Conservation (phyloP, 805 yeast genomes). For the Ogataea corticis region DNA sequence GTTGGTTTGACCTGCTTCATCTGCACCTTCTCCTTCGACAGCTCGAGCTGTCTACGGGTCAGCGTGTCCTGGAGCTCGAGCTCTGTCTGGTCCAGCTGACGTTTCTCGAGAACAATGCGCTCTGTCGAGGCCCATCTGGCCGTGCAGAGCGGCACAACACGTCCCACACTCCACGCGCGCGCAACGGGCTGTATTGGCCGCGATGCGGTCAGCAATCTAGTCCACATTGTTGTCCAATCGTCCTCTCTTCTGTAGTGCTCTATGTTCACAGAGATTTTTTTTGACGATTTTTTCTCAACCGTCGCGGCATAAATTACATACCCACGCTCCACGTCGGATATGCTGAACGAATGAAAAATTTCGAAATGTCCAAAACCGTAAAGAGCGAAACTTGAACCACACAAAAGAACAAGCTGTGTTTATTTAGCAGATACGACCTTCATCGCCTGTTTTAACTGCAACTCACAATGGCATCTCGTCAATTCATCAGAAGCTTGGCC, state of each 20-base stretch:
- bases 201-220: not conserved
- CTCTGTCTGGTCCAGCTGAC: constrained; percentile 57
- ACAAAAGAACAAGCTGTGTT: not conserved
- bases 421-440: no score
- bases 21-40: constrained; percentile 67
- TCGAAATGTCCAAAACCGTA: constrained; percentile 10
- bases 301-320: constrained; percentile 14
- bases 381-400: not conserved
- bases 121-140: constrained; percentile 17
- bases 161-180: not conserved
- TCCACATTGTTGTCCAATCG: not conserved
- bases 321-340: constrained; percentile 17
- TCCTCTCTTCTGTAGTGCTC: not conserved
- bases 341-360: constrained; percentile 32
- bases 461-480: constrained; percentile 57
- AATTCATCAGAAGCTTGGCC: constrained; percentile 71
- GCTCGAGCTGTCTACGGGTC: constrained; percentile 69
- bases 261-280: constrained; percentile 1
- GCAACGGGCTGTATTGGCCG: not conserved
- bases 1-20: constrained; percentile 77
- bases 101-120: constrained; percentile 31
- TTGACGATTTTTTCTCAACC: constrained; percentile 1
- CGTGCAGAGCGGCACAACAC: not conserved
- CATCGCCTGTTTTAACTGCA: not conserved
- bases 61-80: constrained; percentile 78